These are phyloP conservation scores for Fusarium pseudoanthophilum DNA, from an alignment of 2,329 filamentous ascomycete genomes.

Conservation along the genomic window DNA sequence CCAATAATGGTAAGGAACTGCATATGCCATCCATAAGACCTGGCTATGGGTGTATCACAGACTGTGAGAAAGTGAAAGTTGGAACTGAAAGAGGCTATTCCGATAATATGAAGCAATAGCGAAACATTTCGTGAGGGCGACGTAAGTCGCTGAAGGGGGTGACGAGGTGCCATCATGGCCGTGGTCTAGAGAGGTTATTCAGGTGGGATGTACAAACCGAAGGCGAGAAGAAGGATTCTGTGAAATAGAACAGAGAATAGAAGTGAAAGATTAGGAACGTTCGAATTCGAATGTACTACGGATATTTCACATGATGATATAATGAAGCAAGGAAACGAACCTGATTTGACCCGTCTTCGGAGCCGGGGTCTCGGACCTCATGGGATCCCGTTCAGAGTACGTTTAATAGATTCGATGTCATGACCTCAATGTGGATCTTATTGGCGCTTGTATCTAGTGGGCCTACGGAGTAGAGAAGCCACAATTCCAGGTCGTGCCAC, in stretches of 20 bases:
- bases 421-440: conserved; percentile 39
- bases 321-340: conserved; percentile 12
- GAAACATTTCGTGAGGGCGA: conserved; percentile 74
- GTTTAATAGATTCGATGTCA: conserved; percentile 1
- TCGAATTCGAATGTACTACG: not conserved
- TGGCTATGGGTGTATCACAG: conserved; percentile 64
- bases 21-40: conserved; percentile 73
- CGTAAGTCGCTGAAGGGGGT: conserved; percentile 72
- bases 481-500: conserved; percentile 38
- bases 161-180: conserved; percentile 54
- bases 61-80: conserved; percentile 63
- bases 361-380: conserved; percentile 32
- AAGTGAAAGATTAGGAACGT: not conserved
- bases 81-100: conserved; percentile 63
- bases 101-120: conserved; percentile 67
- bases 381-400: conserved; percentile 19
- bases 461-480: conserved; percentile 16
- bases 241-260: not conserved
- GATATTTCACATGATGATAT: conserved; percentile 14
- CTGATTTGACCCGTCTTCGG: conserved; percentile 5
- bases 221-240: not conserved
- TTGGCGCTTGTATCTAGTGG: not conserved
- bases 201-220: not conserved
- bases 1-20: conserved; percentile 82
- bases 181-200: not conserved